Conservation (phyloP, 768 basidiomycete species). For the Multifurca ochricompacta region DNA sequence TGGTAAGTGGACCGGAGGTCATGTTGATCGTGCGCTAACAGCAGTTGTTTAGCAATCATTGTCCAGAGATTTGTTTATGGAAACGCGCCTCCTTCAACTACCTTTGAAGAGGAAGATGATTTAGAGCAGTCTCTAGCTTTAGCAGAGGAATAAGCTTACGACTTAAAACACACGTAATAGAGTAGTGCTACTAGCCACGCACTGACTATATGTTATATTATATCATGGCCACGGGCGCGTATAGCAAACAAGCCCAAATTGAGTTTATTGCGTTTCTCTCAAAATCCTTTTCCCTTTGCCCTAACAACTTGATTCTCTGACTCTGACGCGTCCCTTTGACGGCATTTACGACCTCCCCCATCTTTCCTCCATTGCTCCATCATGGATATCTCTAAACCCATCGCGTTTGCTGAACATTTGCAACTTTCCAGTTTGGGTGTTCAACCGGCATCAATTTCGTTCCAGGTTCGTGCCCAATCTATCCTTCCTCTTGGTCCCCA, state of each 20-base stretch:
- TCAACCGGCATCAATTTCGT: slow-evolving; percentile 94
- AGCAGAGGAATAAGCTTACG: slow-evolving; percentile 40
- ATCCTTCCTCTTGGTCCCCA: not conserved
- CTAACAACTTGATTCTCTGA: not conserved
- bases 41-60: slow-evolving; percentile 49
- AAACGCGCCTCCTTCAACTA: slow-evolving; percentile 48
- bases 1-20: slow-evolving; percentile 38
- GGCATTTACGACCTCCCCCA: slow-evolving; percentile 8
- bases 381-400: slow-evolving; percentile 55
- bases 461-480: slow-evolving; percentile 64
- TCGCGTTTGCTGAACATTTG: slow-evolving; percentile 82
- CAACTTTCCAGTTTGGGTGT: slow-evolving; percentile 94
- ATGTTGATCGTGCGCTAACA: slow-evolving; percentile 9
- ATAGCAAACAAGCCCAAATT: slow-evolving; percentile 22
- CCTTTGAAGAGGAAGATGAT: slow-evolving; percentile 49
- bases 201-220: too few species aligned
- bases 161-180: not conserved
- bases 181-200: too few species aligned
- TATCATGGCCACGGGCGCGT: too few species aligned
- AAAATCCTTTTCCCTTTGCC: not conserved
- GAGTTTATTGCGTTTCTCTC: not conserved
- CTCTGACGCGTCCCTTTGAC: slow-evolving; percentile 13
- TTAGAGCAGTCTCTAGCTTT: slow-evolving; percentile 69
- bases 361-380: not conserved
- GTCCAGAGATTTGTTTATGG: slow-evolving; percentile 72